Conservation (phyloP, 148 eudicot species). For the Vaccinium vitisidaea region DNA sequence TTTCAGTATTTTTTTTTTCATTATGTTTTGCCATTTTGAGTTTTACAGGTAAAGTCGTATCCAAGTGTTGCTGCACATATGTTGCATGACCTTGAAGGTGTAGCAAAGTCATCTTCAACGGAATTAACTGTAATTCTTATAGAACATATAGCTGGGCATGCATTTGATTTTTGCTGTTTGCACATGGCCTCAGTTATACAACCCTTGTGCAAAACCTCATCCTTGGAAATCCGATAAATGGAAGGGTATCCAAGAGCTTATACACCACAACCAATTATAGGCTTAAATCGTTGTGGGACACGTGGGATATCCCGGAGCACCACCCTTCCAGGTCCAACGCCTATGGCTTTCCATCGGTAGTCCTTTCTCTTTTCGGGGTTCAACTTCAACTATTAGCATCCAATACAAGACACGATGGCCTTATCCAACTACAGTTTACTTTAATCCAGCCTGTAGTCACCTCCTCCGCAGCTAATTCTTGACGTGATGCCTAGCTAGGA, state of each 20-base stretch:
- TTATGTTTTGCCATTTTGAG: neutral
- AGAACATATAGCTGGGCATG: slow-evolving; percentile 76
- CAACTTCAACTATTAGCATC: neutral
- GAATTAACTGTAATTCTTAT: slow-evolving; percentile 82
- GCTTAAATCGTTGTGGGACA: neutral
- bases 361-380: neutral
- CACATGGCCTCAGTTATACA: neutral
- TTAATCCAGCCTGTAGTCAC: neutral
- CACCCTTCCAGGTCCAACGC: neutral
- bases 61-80: slow-evolving; percentile 84
- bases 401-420: neutral
- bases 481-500: neutral
- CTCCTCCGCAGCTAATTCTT: neutral
- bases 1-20: neutral
- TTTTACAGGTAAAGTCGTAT: slow-evolving; percentile 74
- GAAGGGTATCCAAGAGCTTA: neutral
- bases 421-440: neutral
- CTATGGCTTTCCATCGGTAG: neutral
- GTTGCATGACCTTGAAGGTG: slow-evolving; percentile 77
- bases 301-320: neutral
- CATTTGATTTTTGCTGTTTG: slow-evolving; percentile 8
- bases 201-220: neutral
- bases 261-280: neutral
- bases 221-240: neutral
- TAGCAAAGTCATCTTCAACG: slow-evolving; percentile 66